Base-by-base conservation (phyloP, 1,139 yeast species). In the Saccharomyces hybrid region DNA sequence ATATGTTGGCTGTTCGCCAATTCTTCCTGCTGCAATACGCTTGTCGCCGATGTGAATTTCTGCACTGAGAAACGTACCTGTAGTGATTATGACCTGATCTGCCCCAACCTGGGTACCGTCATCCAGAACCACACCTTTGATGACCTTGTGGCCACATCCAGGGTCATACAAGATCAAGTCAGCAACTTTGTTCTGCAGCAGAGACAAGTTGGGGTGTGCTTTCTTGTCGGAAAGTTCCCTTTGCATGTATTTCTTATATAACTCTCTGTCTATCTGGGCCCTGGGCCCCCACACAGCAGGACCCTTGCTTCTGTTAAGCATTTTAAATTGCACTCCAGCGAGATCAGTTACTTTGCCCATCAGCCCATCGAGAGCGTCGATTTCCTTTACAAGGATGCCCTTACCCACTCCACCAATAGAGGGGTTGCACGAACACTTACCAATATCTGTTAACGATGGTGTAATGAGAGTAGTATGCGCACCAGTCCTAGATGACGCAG, bases 241-340 rank as follows among this genome's bases (percentile, higher is more conserved):
- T 67, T 88, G 96, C 98, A 93, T 93, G 64, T 88, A 95, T 11
- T 70, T 67, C 63, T 86, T 75, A 68, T 93, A 95, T 2, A 91
- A 78, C 51, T 81, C 75, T 58, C 99, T 75, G 70, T 95, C 99
- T 32, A 95, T 93, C 69, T 95, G 99, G 1, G 97, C 97, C 56
- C 99, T 73, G 5, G 98, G 98, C 0, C 99, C 99, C 88, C 97
- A 96, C 1, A 91, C 99, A 0, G 99, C 99, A 0, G 98, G 89
- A 0, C 99, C 99, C 61, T 89, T 81, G 2, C 96, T 86, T 49
- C 86, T 79, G 70, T 95, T 95, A 57, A 95, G 75, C 57, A 90
- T 83, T 67, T 88, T 89, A 71, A 86, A 95, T 68, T 91, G 97
- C 42, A 91, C 88, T 0, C 99, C 99, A 0, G 99, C 96, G 62